A percentile compares a stretch with the other conserved stretches of the same genome.
Evolutionary conservation across 805 yeast species (phyloP).

Genomic region (Yarrowia keelungensis): DNA sequence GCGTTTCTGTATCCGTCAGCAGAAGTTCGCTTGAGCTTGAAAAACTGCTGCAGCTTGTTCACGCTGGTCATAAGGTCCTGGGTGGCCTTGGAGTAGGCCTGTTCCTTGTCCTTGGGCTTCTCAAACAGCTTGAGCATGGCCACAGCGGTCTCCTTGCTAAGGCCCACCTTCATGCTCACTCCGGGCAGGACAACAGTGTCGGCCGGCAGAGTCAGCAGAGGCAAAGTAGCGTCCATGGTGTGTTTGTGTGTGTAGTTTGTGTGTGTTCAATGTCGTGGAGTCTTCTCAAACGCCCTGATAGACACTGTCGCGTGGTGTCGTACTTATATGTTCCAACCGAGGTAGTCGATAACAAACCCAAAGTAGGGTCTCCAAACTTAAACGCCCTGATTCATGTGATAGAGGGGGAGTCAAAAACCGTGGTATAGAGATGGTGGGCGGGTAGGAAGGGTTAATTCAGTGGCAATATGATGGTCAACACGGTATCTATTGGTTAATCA

Average conservation of each 20-base stretch:
- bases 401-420: background rate
- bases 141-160: slow-evolving; percentile 23
- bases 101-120: slow-evolving; percentile 33
- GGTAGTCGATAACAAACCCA: slow-evolving; percentile 36
- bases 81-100: slow-evolving; percentile 31
- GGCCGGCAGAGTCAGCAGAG: slow-evolving; percentile 39
- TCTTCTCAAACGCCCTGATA: background rate
- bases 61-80: slow-evolving; percentile 31
- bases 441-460: too few relatives aligned
- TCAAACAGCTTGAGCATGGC: slow-evolving; percentile 38
- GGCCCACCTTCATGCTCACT: slow-evolving; percentile 37
- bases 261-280: too few relatives aligned
- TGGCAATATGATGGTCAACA: too few relatives aligned
- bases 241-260: background rate
- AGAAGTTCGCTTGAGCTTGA: slow-evolving; percentile 34
- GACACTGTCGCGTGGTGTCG: slow-evolving; percentile 20
- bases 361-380: background rate
- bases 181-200: slow-evolving; percentile 39
- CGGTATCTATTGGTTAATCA: too few relatives aligned
- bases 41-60: slow-evolving; percentile 14
- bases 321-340: slow-evolving; percentile 32
- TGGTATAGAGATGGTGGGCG: too few relatives aligned
- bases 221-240: slow-evolving; percentile 33
- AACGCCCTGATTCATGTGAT: slow-evolving; percentile 27
- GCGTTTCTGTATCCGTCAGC: slow-evolving; percentile 39